phyloP scores from a whole-genome alignment of 1,284 basidiomycete species.

The Ceratobasidium sp. region DNA sequence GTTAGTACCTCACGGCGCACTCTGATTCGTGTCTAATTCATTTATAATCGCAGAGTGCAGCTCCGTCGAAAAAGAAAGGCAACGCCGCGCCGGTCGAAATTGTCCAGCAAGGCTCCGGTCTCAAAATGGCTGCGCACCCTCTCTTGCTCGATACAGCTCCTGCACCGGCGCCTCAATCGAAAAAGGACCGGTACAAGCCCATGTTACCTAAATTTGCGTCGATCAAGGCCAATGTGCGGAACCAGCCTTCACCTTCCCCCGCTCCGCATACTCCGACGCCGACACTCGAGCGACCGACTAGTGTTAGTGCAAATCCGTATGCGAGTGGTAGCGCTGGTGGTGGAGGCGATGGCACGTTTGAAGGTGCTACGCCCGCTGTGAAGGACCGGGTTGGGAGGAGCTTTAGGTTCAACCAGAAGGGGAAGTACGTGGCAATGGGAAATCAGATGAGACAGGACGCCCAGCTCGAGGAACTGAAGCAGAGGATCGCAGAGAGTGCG shows the following conservation, averaged over 20 bases:
- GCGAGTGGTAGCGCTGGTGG: conserved; percentile 62
- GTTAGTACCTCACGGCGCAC: conserved; percentile 59
- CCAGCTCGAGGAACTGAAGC: conserved; percentile 91
- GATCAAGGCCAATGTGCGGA: conserved; percentile 87
- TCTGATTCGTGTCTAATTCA: conserved; percentile 32
- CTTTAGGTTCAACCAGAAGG: conserved; percentile 89
- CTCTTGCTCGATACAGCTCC: conserved; percentile 77
- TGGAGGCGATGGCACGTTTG: conserved; percentile 68
- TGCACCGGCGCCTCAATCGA: conserved; percentile 72
- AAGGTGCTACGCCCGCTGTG: conserved; percentile 67
- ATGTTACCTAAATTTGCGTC: conserved; percentile 98
- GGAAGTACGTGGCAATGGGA: conserved; percentile 88
- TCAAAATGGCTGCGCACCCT: conserved; percentile 91
- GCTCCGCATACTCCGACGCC: conserved; percentile 64
- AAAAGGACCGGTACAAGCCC: conserved; percentile 92
- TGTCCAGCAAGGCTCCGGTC: conserved; percentile 80
- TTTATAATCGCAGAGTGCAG: conserved; percentile 59
- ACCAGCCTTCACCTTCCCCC: conserved; percentile 73
- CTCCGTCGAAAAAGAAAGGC: conserved; percentile 68
- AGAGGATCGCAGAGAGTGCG: conserved; percentile 91
- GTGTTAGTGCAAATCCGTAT: conserved; percentile 76
- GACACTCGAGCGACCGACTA: conserved; percentile 49
- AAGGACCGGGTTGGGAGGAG: conserved; percentile 76
- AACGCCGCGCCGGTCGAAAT: conserved; percentile 64
- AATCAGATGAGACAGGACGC: conserved; percentile 87